Percentiles rank a stretch among this genome's conserved stretches.
Evolutionary conservation across 2,329 filamentous ascomycete species (phyloP).

Genomic region (Colletotrichum higginsianum): DNA sequence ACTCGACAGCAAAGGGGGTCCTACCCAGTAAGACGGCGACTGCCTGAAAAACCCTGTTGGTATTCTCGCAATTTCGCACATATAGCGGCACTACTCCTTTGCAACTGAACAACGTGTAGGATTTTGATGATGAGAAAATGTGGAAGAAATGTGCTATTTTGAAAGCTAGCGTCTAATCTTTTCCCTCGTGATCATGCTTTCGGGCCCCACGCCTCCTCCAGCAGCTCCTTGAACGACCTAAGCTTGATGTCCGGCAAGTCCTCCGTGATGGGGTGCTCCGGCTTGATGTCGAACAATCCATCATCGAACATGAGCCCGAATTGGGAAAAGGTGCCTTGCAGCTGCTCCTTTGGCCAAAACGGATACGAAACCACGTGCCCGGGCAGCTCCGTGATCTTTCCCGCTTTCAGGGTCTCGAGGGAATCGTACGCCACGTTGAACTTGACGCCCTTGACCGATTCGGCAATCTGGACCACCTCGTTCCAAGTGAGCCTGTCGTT

Average conservation of each 20-base stretch:
- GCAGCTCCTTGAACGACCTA: conserved; percentile 44
- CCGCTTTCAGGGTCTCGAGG: conserved; percentile 51
- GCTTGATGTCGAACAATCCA: conserved; percentile 42
- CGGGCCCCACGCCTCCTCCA: conserved; percentile 34
- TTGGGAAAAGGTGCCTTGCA: conserved; percentile 44
- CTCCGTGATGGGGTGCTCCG: conserved; percentile 45
- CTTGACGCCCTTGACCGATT: conserved; percentile 56
- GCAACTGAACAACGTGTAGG: too few relatives aligned
- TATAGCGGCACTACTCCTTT: too few relatives aligned
- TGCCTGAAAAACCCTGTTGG: too few relatives aligned
- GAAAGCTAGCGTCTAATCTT: too few relatives aligned
- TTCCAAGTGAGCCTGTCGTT: conserved; percentile 48
- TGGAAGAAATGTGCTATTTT: too few relatives aligned
- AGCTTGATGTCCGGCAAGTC: conserved; percentile 48
- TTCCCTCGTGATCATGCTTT: background rate
- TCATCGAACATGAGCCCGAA: conserved; percentile 45
- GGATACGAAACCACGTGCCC: conserved; percentile 43
- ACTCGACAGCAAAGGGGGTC: too few relatives aligned
- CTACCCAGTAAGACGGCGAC: too few relatives aligned
- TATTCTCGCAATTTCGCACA: too few relatives aligned
- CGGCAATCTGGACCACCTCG: conserved; percentile 54
- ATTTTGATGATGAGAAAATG: too few relatives aligned
- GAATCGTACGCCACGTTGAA: conserved; percentile 52
- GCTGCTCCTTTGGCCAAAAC: conserved; percentile 45
- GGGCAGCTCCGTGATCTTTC: conserved; percentile 53